These are phyloP conservation scores for Colletotrichum sp. DNA, from an alignment of 2,329 filamentous ascomycete genomes.

Conservation along the genomic window DNA sequence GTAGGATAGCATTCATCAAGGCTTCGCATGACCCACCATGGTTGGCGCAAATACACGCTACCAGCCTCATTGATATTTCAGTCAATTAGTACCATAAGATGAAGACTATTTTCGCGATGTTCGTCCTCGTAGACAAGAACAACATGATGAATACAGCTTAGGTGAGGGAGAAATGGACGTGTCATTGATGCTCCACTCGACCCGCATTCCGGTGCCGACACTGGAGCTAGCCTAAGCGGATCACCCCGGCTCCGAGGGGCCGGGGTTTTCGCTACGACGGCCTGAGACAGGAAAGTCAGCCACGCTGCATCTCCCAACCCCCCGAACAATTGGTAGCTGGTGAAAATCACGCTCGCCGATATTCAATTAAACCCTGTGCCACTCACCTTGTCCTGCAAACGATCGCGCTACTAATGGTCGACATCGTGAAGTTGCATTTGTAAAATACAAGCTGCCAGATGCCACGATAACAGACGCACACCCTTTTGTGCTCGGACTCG, in stretches of 20 bases:
- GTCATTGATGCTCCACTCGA: slow-evolving; percentile 17
- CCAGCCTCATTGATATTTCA: background rate
- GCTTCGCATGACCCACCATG: background rate
- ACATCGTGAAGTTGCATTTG: background rate
- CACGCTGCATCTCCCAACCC: background rate
- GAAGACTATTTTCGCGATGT: background rate
- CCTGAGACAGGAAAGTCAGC: background rate
- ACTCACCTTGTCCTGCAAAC: background rate
- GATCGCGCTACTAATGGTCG: background rate
- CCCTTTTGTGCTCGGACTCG: background rate
- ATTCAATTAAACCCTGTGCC: background rate
- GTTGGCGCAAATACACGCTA: background rate
- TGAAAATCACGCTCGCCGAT: background rate
- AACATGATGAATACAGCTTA: background rate
- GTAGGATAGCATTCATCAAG: background rate
- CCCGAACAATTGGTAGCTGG: background rate
- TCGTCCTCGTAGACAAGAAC: background rate
- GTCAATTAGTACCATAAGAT: background rate
- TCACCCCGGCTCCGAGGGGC: slow-evolving; percentile 1
- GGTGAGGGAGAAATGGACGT: background rate
- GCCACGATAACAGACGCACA: background rate
- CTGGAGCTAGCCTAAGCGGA: background rate
- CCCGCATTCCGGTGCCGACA: slow-evolving; percentile 6
- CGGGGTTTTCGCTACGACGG: background rate
- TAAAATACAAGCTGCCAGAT: background rate